phyloP scores from a whole-genome alignment of 2,329 filamentous ascomycete species.

The Aspergillus latus region DNA sequence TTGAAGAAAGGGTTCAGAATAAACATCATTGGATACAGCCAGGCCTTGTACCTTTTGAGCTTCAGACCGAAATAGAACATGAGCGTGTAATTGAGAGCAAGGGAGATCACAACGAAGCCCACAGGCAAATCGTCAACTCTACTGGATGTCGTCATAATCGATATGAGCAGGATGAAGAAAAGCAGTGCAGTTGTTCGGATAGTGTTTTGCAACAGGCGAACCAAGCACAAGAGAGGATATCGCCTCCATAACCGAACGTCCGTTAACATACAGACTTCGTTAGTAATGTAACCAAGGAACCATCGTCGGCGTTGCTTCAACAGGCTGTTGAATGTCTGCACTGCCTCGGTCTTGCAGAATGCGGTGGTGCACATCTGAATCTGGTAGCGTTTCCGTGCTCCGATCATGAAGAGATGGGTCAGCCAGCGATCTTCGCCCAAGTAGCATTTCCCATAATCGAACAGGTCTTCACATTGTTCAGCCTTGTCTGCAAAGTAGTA shows the following conservation, averaged over 20 bases:
- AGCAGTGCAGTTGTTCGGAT: conserved; percentile 90
- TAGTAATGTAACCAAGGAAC: conserved; percentile 97
- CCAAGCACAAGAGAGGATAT: conserved; percentile 80
- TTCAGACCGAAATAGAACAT: conserved; percentile 95
- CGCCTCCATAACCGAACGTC: conserved; percentile 87
- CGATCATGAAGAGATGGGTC: conserved; percentile 98
- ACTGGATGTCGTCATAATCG: conserved; percentile 80
- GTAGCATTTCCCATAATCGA: conserved; percentile 95
- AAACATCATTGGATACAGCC: conserved; percentile 95
- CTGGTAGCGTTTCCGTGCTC: conserved; percentile 86
- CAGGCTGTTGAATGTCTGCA: conserved; percentile 80
- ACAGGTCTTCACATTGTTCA: conserved; percentile 91
- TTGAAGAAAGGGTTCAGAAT: conserved; percentile 95
- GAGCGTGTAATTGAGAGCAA: conserved; percentile 89
- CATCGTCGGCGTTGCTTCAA: conserved; percentile 93
- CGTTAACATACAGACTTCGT: conserved; percentile 97
- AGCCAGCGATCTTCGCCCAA: conserved; percentile 95
- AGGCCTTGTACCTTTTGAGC: conserved; percentile 86
- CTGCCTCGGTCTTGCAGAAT: conserved; percentile 97
- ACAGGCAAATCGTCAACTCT: conserved; percentile 77
- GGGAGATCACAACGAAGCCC: conserved; percentile 87
- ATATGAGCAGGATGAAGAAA: conserved; percentile 90
- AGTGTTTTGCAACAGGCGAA: conserved; percentile 94
- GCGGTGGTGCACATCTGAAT: conserved; percentile 97
- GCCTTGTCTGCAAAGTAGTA: conserved; percentile 98